Evolutionary conservation across 768 basidiomycete genomes (phyloP).

Genomic region (Hericium coralloides): DNA sequence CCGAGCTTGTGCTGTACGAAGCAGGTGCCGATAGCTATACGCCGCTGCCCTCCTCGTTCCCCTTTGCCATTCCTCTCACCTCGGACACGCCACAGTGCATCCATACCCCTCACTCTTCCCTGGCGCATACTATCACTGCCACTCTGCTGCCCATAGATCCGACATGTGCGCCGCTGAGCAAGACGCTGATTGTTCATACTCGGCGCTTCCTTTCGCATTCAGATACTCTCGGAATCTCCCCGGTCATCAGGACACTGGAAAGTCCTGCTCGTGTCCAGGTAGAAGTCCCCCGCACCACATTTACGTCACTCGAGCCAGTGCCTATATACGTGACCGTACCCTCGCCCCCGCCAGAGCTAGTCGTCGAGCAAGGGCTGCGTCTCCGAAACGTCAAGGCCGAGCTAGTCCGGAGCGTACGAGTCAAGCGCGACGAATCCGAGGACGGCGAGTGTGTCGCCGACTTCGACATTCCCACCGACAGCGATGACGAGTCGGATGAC

Average conservation of each 20-base stretch:
- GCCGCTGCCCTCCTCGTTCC: constrained; percentile 50
- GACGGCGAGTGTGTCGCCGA: constrained; percentile 5
- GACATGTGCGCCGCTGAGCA: constrained; percentile 32
- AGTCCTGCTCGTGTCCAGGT: constrained; percentile 62
- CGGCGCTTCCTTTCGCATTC: constrained; percentile 65
- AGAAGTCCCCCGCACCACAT: constrained; percentile 64
- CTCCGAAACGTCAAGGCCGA: constrained; percentile 78
- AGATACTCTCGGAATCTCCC: constrained; percentile 44
- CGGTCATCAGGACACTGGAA: constrained; percentile 47
- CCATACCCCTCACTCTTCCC: constrained; percentile 63
- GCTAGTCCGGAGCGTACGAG: constrained; percentile 58
- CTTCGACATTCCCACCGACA: constrained; percentile 13
- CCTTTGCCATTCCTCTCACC: constrained; percentile 76
- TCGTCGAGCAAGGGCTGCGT: constrained; percentile 61
- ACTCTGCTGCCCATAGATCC: constrained; percentile 41
- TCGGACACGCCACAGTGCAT: constrained; percentile 79
- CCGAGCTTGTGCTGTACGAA: constrained; percentile 48
- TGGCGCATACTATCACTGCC: constrained; percentile 64
- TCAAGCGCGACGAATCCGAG: constrained; percentile 30
- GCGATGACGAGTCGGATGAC: constrained; percentile 12
- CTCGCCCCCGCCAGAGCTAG: constrained; percentile 57
- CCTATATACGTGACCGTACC: constrained; percentile 78
- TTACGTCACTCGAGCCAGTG: constrained; percentile 63
- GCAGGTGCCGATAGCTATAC: constrained; percentile 27
- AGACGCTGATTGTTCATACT: constrained; percentile 60